phyloP scores from a whole-genome alignment of 257 asterid species.

The Solanum chilense region DNA sequence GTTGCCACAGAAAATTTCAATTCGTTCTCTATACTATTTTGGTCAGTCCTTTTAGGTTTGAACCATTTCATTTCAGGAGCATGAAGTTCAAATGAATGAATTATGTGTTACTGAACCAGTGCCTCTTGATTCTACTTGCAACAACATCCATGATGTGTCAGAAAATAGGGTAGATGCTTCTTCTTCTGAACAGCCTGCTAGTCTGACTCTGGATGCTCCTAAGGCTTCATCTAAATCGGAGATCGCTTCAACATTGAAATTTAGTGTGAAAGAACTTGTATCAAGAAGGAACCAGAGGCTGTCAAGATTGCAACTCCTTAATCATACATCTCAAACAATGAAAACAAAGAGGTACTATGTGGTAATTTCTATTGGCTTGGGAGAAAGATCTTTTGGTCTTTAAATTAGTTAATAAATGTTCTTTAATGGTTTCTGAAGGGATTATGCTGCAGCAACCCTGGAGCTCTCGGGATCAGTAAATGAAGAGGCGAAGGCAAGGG shows the following conservation, averaged over 20 bases:
- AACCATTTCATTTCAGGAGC: slow-evolving; percentile 17
- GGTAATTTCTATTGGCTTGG: neutral
- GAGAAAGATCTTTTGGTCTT: neutral
- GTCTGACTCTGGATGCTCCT: slow-evolving; percentile 31
- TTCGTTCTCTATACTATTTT: neutral
- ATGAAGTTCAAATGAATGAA: slow-evolving; percentile 23
- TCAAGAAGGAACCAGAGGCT: slow-evolving; percentile 64
- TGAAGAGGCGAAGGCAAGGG: slow-evolving; percentile 69
- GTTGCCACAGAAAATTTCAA: neutral
- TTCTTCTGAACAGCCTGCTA: slow-evolving; percentile 26
- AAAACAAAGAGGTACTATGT: slow-evolving; percentile 39
- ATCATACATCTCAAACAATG: slow-evolving; percentile 29
- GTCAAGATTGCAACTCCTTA: slow-evolving; percentile 36
- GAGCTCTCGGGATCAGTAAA: slow-evolving; percentile 53
- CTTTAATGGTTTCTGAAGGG: slow-evolving; percentile 26
- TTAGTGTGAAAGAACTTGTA: slow-evolving; percentile 55
- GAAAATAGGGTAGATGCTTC: slow-evolving; percentile 20
- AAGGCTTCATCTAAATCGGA: slow-evolving; percentile 35
- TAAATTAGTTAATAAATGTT: neutral
- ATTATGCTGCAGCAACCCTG: slow-evolving; percentile 67
- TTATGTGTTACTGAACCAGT: slow-evolving; percentile 14
- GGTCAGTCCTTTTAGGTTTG: neutral
- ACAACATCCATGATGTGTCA: slow-evolving; percentile 11
- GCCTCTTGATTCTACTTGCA: slow-evolving; percentile 19
- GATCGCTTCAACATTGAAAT: slow-evolving; percentile 63